These are phyloP conservation scores for Nannochloropsis gaditana DNA, from an alignment of 108 stramenopile species.

Conservation along the genomic window DNA sequence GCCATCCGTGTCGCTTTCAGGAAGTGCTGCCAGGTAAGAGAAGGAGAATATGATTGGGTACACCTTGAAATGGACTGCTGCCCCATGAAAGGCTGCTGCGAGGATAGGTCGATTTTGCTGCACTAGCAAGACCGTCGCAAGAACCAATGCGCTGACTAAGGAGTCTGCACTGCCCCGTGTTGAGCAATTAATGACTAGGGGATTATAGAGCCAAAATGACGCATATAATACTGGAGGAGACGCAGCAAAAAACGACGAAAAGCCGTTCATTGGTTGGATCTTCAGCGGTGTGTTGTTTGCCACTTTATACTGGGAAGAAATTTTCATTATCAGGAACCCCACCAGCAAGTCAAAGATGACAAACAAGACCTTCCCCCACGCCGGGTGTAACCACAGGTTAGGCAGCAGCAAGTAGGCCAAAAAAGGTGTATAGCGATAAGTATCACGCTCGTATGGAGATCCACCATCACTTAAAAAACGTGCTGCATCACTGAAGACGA, in stretches of 20 bases:
- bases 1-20: not conserved
- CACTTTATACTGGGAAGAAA: not conserved
- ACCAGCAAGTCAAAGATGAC: constrained; percentile 42
- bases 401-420: constrained; percentile 67
- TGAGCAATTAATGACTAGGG: constrained; percentile 29
- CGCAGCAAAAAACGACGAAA: constrained; percentile 68
- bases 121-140: constrained; percentile 21
- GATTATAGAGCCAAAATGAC: constrained; percentile 36
- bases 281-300: constrained; percentile 57
- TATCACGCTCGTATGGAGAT: constrained; percentile 79
- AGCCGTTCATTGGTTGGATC: constrained; percentile 64
- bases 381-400: constrained; percentile 35
- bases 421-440: constrained; percentile 99
- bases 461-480: constrained; percentile 33
- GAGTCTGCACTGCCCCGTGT: constrained; percentile 44
- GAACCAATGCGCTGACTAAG: constrained; percentile 27
- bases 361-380: constrained; percentile 56
- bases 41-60: constrained; percentile 59
- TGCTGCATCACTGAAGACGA: constrained; percentile 59
- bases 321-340: constrained; percentile 22
- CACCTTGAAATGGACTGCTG: constrained; percentile 56
- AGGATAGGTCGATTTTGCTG: not conserved
- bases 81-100: constrained; percentile 33
- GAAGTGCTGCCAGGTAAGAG: constrained; percentile 37
- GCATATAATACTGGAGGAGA: constrained; percentile 18